Base-by-base conservation (phyloP, 768 basidiomycete genomes). In the Amanita rimosa region DNA sequence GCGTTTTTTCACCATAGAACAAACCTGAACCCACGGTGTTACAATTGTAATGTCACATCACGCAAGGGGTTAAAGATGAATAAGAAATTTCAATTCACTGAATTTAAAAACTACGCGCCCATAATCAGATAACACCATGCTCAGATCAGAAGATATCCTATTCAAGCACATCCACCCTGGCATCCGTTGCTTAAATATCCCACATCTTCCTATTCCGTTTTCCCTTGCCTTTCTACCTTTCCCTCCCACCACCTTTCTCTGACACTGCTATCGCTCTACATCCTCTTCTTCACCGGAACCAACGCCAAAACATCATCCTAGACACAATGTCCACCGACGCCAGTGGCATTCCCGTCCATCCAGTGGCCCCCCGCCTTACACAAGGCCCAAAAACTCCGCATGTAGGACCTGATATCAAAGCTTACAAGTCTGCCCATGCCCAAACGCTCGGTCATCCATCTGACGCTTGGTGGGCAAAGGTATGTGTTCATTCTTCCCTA, bases 401-500 rank as follows among this genome's bases (percentile, higher is more conserved):
- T 62, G 58, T 97, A 21, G 85, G 83, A 0, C 90, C 91, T 14
- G 71, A 84, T 62, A 75, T 83, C 56, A 64, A 81, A n/a, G 83
- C 83, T 11, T 95, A 95, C 67, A 69, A 66, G 52, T 61, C 63
- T 6, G 74, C 74, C 19, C 90, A 94, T 65, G 65, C 69, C 4
- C 65, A 78, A 62, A 88, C 89, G 10, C 59, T 95, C 26, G 93
- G 89, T 19, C 70, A 78, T 47, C 76, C 78, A 55, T 81, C 79
- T 11, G 92, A 97, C 58, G 70, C 72, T 52, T 97, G 88, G 87
- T 97, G 93, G 93, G 78, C 77, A 37, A 79, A 84, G 74, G 89
- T 83, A 33, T 48, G 74, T 54, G 26, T 27, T 27, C 27, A 27
- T 27, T 4, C 16, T 16, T 34, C 24, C 16, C 11, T 39, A 39